Evolutionary conservation across 2,329 filamentous ascomycete genomes (phyloP), one percentile per base, ranked within the genome.

Genomic region (Colletotrichum limetticola): DNA sequence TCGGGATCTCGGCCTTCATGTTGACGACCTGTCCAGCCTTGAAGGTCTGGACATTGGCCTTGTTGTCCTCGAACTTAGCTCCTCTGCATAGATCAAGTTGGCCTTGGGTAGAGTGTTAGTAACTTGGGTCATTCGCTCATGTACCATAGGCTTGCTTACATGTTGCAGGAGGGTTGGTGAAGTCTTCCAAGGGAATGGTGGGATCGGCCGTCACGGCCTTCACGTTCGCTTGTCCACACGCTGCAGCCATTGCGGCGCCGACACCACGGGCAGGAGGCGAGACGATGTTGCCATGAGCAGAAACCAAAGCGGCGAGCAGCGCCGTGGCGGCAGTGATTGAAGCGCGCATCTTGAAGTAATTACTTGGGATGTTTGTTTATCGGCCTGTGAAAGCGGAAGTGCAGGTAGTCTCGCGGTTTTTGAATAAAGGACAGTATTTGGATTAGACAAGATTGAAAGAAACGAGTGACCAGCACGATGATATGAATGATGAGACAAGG

Each of bases 51-150:
- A 87, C 82, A 24, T 79, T 81, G 68, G 79, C 79, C 28, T 74
- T 75, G 79, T 87, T 87, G 78, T 88, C 85, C 26, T 79, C 83
- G 73, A 86, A 85, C 24, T 81, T 79, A 77, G 84, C 83, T 12
- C 86, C 86, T 72, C 84, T 84, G 83, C 86, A 88, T 67, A 87
- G 83, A 75, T 83, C 83, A 53, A 86, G 30, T 65, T 74, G 42
- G 66, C 74, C 74, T 75, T n/a, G 8, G 32, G 0, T 22, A 9
- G 14, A 16, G 1, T 59, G 60, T 74, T 52, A 56, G 73, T 19
- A 9, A 12, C 2, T 26, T 68, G 19, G n/a, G 6, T 22, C n/a
- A 26, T 55, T 8, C 8, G 24, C 12, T 46, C 22, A 1, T 2
- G 35, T 30, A 16, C 49, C 19, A n/a, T 14, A 16, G 14, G 9